phyloP scores from a whole-genome alignment of 2,329 filamentous ascomycete genomes.

The Phoma sp. region DNA sequence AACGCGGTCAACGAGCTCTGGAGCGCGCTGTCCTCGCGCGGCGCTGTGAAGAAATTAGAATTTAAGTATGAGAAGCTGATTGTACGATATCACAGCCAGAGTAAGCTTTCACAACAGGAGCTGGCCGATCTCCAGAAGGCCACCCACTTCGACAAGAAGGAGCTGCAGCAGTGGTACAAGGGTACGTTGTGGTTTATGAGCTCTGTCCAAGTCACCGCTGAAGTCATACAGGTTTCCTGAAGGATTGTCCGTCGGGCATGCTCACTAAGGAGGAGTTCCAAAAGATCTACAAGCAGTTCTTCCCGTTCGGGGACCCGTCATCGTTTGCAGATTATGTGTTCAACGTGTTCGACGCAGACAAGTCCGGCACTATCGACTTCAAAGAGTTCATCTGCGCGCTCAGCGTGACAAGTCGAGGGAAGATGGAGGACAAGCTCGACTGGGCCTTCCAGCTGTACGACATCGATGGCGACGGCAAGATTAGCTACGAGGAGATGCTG shows the following conservation, averaged over 20 bases:
- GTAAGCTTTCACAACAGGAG: slow-evolving; percentile 96
- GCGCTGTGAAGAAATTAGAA: slow-evolving; percentile 29
- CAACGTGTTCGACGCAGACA: slow-evolving; percentile 98
- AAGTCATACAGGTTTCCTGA: slow-evolving; percentile 77
- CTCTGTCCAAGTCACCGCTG: slow-evolving; percentile 16
- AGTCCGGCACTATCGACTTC: slow-evolving; percentile 97
- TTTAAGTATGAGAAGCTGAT: slow-evolving; percentile 43
- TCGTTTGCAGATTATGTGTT: slow-evolving; percentile 99
- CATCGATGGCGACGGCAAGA: slow-evolving; percentile 98
- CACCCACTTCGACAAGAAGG: slow-evolving; percentile 99
- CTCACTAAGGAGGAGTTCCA: slow-evolving; percentile 99
- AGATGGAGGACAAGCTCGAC: slow-evolving; percentile 99
- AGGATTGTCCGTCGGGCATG: slow-evolving; percentile 96
- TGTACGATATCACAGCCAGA: slow-evolving; percentile 71
- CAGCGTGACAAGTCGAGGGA: slow-evolving; percentile 93
- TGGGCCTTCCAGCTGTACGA: slow-evolving; percentile 99
- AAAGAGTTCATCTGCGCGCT: slow-evolving; percentile 99
- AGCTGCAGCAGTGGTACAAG: slow-evolving; percentile 99
- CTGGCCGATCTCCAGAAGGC: slow-evolving; percentile 93
- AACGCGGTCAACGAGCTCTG: slow-evolving; percentile 33
- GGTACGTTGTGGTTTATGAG: slow-evolving; percentile 61
- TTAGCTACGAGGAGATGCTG: slow-evolving; percentile 98
- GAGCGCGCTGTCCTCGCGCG: slow-evolving; percentile 30
- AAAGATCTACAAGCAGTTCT: slow-evolving; percentile 99
- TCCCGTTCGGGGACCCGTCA: slow-evolving; percentile 96